Conservation (phyloP, 176 grass and related monocot species). For the Cenchrus purpureus region DNA sequence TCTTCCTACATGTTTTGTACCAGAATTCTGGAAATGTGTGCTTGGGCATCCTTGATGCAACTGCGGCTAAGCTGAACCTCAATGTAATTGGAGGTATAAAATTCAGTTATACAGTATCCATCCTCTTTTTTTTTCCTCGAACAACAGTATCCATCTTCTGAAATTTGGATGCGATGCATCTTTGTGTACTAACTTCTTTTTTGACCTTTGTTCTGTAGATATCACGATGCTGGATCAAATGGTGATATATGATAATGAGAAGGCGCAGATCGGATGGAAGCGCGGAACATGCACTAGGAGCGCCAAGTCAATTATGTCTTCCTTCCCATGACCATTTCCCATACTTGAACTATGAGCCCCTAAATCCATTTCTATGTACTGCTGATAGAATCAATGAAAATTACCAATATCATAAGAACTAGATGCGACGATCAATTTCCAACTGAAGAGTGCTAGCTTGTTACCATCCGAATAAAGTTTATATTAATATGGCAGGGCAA, state of each 20-base stretch:
- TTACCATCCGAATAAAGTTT: slow-evolving; percentile 33
- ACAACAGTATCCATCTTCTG: slow-evolving; percentile 10
- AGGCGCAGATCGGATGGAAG: slow-evolving; percentile 77
- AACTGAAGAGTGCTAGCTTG: slow-evolving; percentile 41
- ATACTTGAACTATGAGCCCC: slow-evolving; percentile 30
- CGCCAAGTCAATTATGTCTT: slow-evolving; percentile 61
- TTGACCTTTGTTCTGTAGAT: slow-evolving; percentile 56
- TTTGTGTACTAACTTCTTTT: slow-evolving; percentile 28
- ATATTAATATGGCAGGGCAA: slow-evolving; percentile 35
- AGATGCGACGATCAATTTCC: slow-evolving; percentile 2
- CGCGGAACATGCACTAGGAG: slow-evolving; percentile 70
- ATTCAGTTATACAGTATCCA: slow-evolving; percentile 3
- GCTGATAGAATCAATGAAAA: slow-evolving; percentile 22
- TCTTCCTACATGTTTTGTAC: slow-evolving; percentile 26
- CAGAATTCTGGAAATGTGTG: slow-evolving; percentile 90
- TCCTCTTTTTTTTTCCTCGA: background rate
- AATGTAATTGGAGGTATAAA: slow-evolving; percentile 83
- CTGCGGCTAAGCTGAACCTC: slow-evolving; percentile 59
- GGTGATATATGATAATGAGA: slow-evolving; percentile 95
- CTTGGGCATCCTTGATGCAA: slow-evolving; percentile 92
- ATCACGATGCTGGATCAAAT: slow-evolving; percentile 92
- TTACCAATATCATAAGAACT: background rate
- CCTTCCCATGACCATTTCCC: slow-evolving; percentile 58
- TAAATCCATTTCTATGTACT: slow-evolving; percentile 40
- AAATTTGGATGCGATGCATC: background rate